Base-by-base conservation (phyloP, 257 asterid genomes). In the Salvia hispanica region DNA sequence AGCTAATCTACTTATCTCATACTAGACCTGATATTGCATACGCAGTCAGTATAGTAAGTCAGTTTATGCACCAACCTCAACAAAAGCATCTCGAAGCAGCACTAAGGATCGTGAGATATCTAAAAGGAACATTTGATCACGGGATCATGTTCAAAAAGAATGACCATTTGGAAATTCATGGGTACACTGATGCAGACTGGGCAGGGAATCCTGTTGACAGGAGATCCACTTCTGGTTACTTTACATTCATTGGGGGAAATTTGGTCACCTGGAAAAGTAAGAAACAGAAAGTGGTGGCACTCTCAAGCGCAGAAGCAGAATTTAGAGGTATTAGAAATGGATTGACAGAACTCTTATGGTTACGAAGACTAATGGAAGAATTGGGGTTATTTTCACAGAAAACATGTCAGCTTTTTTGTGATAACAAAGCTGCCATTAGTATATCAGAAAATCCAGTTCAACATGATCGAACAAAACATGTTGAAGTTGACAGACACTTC, bases 301-400 rank as follows among this genome's bases (percentile, higher is more conserved):
- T 47, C 21, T 47, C 62, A 56, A 56, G 62, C 28, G 18, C 14
- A 18, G 43, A 56, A 34, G 37, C 28, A 53, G 58, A 53, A 53
- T 53, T 9, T 5, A 18, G 58, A n/a, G 10, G 58, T 8, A 53
- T 21, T 53, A 13, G 9, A 1, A 43, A 43, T 8, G 47, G 47
- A 13, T 1, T 43, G 10, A 10, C 13, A 0, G 47, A 43, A 10
- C 2, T 43, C 4, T 9, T 43, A 13, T 53, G 28, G 58, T 9
- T 53, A 53, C 18, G 7, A 36, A 53, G 21, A 18, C 21, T 43
- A 13, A 53, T 53, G 34, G 21, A 12, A n/a, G n/a, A n/a, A n/a
- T n/a, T n/a, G n/a, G n/a, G n/a, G n/a, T n/a, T n/a, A n/a, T n/a
- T n/a, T n/a, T 18, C 13, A 43, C 13, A 8, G 13, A 13, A 13